Evolutionary conservation across 495 filamentous ascomycete genomes (phyloP).

Genomic region (Stereocaulon alpinum): DNA sequence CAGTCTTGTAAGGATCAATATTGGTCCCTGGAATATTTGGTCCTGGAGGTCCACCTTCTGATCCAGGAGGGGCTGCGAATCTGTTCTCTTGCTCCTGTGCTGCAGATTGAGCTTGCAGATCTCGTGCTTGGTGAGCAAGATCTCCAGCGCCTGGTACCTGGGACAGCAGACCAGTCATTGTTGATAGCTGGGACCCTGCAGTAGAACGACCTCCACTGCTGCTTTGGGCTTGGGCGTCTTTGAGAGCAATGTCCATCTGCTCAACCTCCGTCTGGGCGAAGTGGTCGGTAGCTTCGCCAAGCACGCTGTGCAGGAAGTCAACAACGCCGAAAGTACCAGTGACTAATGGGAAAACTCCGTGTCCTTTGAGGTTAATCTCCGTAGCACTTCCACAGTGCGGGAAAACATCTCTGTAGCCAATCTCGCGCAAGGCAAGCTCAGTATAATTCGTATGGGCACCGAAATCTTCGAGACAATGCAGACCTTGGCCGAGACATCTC

Average conservation of each 20-base stretch:
- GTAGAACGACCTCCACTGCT: conserved; percentile 24
- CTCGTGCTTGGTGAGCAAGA: conserved; percentile 65
- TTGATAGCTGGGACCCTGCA: conserved; percentile 29
- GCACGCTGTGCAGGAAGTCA: conserved; percentile 92
- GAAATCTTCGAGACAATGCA: conserved; percentile 94
- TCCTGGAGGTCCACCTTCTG: conserved; percentile 35
- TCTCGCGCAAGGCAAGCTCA: conserved; percentile 76
- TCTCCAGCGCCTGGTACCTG: conserved; percentile 72
- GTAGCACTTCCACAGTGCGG: conserved; percentile 70
- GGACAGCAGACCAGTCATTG: conserved; percentile 58
- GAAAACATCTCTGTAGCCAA: conserved; percentile 75
- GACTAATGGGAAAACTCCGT: conserved; percentile 72
- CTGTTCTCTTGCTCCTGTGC: conserved; percentile 59
- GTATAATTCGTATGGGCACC: conserved; percentile 92
- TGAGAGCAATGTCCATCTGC: conserved; percentile 69
- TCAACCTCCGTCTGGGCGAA: conserved; percentile 93
- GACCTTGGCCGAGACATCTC: conserved; percentile 75
- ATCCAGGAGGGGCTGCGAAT: conserved; percentile 42
- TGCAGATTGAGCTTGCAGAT: conserved; percentile 63
- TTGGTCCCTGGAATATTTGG: conserved; percentile 58
- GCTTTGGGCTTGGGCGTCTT: conserved; percentile 44
- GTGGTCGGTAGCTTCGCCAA: conserved; percentile 85
- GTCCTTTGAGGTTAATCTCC: conserved; percentile 61
- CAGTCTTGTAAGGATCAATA: conserved; percentile 74
- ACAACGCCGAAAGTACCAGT: conserved; percentile 89